Evolutionary conservation across 2,329 filamentous ascomycete genomes (phyloP), one percentile per base, ranked within the genome.

Genomic region (Xylaria sp.): DNA sequence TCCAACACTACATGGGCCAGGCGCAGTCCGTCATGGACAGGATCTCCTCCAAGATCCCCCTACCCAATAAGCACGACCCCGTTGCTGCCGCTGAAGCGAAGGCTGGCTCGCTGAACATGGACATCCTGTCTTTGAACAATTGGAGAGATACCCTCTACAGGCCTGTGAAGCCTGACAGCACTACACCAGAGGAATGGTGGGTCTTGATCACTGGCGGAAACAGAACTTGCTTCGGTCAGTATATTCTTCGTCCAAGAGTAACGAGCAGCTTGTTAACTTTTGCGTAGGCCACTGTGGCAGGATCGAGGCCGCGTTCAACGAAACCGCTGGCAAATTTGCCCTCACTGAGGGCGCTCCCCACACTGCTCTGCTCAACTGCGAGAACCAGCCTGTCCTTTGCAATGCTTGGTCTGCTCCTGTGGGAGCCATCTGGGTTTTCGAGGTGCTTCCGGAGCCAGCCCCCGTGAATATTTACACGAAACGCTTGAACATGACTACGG

Each of bases 121-220:
- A 82, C 69, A 70, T 81, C 45, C 71, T 93, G 63, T 87, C 84
- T 4, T 76, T 91, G 52, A 76, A 85, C 60, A 88, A 87, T 78
- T 91, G 89, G 88, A 83, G 86, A 71, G 74, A 87, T 21, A 83
- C 85, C 2, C 76, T 93, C 56, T 86, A 83, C 67, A 76, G 76
- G 46, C 82, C 84, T 24, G 83, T 88, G 53, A 76, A 83, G 56
- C 72, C 83, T 7, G 82, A 73, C 22, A 80, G 82, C 57, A 81
- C 82, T 9, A 79, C 74, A 7, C 87, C 89, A 4, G 87, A 88
- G 72, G 87, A 91, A 73, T 92, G 88, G 88, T 86, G 89, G 78
- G 76, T 93, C 57, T 79, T 89, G 62, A 75, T 91, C 62, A 89
- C 86, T 8, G 90, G 90, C 51, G 79, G 88, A 63, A 92, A 92